phyloP scores from a whole-genome alignment of 2,329 filamentous ascomycete genomes.

The Decorospora gaudefroyi region DNA sequence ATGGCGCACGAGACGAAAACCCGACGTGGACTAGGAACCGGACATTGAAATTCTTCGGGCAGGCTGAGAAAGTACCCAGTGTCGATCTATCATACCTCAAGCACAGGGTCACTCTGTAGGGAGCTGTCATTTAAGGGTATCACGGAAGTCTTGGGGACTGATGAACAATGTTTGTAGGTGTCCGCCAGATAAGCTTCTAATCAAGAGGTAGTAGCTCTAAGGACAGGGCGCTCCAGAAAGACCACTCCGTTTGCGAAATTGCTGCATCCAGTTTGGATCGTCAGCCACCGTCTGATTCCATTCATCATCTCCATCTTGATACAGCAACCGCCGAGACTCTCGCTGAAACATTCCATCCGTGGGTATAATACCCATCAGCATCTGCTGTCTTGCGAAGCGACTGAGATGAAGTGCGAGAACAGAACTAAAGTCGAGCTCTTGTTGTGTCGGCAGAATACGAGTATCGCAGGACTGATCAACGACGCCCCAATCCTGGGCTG shows the following conservation, averaged over 20 bases:
- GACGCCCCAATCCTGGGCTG: not conserved
- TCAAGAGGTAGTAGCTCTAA: slow-evolving; percentile 4
- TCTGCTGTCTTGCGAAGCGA: slow-evolving; percentile 49
- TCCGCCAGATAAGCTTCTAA: no score
- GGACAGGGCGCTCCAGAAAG: not conserved
- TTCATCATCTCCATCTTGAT: slow-evolving; percentile 50
- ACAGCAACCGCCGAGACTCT: slow-evolving; percentile 52
- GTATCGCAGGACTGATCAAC: not conserved
- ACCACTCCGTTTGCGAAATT: slow-evolving; percentile 8
- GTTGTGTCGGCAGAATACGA: slow-evolving; percentile 12
- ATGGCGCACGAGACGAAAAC: not conserved
- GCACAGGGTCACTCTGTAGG: not conserved
- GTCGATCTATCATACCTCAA: slow-evolving; percentile 1
- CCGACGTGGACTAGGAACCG: not conserved
- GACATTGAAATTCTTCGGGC: not conserved
- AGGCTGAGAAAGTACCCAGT: not conserved
- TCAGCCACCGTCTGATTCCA: slow-evolving; percentile 49
- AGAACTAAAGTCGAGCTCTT: slow-evolving; percentile 47
- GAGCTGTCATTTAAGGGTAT: not conserved
- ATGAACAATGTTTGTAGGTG: no score
- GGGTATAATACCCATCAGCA: slow-evolving; percentile 44
- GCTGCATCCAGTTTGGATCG: slow-evolving; percentile 9
- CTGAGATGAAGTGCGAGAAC: slow-evolving; percentile 51
- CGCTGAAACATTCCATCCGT: slow-evolving; percentile 57
- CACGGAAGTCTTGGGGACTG: not conserved